phyloP scores from a whole-genome alignment of 352 stramenopile species.

The Phytophthora sp. region DNA sequence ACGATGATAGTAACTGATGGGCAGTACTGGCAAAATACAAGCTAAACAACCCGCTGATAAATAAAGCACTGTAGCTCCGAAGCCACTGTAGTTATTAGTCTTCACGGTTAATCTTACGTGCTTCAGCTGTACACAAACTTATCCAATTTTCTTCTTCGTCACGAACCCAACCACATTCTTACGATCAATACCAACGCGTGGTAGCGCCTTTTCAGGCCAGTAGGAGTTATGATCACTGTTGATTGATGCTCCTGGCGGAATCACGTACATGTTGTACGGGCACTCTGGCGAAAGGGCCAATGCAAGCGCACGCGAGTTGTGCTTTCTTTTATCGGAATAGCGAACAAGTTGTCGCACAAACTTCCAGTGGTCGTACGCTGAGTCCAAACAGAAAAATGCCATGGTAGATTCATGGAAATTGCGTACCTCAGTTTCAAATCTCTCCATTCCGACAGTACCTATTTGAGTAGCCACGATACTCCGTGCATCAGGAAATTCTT shows the following conservation, averaged over 20 bases:
- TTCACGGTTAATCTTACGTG: too few species aligned
- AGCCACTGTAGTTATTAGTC: too few species aligned
- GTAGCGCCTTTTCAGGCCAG: conserved; percentile 58
- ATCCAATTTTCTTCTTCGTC: conserved; percentile 46
- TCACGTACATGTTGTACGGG: conserved; percentile 64
- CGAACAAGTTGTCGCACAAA: conserved; percentile 69
- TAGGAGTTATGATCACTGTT: conserved; percentile 81
- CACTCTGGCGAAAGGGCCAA: conserved; percentile 46
- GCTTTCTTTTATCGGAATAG: conserved; percentile 74
- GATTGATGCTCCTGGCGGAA: conserved; percentile 75
- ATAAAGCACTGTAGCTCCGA: too few species aligned
- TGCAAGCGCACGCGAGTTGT: conserved; percentile 49
- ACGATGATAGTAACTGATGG: conserved; percentile 25
- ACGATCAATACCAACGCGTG: conserved; percentile 44
- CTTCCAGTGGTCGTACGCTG: conserved; percentile 73
- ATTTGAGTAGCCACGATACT: conserved; percentile 48
- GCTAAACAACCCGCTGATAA: too few species aligned
- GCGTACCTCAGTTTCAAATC: conserved; percentile 45
- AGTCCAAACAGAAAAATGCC: conserved; percentile 69
- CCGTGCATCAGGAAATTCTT: conserved; percentile 29
- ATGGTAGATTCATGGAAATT: conserved; percentile 50
- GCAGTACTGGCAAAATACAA: too few species aligned
- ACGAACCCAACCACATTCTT: conserved; percentile 75
- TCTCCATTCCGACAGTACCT: conserved; percentile 44
- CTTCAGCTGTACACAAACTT: neutral